A percentile compares a stretch with the other conserved stretches of the same genome.
phyloP scores from a whole-genome alignment of 805 yeast genomes.

The Metschnikowia proteae region DNA sequence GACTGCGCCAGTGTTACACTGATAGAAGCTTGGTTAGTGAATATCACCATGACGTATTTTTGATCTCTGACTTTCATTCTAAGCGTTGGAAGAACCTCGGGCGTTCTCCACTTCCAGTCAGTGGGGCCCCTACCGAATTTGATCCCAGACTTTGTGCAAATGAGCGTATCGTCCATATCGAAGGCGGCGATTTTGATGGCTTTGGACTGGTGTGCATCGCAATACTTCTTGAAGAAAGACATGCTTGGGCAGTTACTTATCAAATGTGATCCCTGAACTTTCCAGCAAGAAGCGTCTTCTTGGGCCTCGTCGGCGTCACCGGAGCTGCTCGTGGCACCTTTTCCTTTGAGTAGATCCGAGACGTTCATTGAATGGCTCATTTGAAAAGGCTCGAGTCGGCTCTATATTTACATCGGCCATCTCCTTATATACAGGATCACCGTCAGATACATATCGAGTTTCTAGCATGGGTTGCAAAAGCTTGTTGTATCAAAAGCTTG shows the following conservation, averaged over 20 bases:
- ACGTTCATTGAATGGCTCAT: background rate
- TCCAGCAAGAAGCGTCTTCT: slow-evolving; percentile 22
- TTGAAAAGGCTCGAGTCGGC: background rate
- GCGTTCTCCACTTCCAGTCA: slow-evolving; percentile 68
- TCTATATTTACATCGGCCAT: background rate
- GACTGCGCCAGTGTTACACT: slow-evolving; percentile 29
- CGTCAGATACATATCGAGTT: no score
- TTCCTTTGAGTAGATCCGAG: slow-evolving; percentile 1
- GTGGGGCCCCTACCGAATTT: slow-evolving; percentile 53
- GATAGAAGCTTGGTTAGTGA: slow-evolving; percentile 83
- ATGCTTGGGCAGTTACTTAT: slow-evolving; percentile 39
- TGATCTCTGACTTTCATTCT: slow-evolving; percentile 21
- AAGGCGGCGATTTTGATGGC: slow-evolving; percentile 58
- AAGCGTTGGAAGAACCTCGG: slow-evolving; percentile 19
- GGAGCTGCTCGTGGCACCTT: background rate
- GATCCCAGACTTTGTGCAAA: slow-evolving; percentile 58
- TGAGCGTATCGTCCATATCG: slow-evolving; percentile 81
- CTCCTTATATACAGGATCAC: background rate
- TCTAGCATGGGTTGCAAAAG: background rate
- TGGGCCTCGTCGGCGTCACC: background rate
- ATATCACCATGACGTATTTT: slow-evolving; percentile 53
- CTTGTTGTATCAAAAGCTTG: background rate
- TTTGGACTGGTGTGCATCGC: background rate
- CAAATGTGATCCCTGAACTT: slow-evolving; percentile 39
- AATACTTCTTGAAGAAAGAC: slow-evolving; percentile 2